Percentiles rank a stretch among this genome's conserved stretches.
phyloP scores from a whole-genome alignment of 257 asterid genomes.

The Striga asiatica region DNA sequence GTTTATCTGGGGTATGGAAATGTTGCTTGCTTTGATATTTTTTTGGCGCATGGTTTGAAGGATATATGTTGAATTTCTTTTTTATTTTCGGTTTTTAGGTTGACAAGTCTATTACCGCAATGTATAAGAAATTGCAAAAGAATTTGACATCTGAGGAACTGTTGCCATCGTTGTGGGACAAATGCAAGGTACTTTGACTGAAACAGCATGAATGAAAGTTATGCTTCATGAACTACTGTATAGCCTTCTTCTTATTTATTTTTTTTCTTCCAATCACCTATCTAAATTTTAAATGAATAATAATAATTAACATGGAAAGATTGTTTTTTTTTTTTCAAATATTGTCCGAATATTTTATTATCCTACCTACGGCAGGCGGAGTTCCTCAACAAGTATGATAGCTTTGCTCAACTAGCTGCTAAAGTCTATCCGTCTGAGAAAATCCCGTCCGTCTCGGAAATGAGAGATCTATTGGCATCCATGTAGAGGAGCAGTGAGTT shows the following conservation, averaged over 20 bases:
- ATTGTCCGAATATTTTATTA: too few relatives aligned
- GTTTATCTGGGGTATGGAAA: slow-evolving; percentile 78
- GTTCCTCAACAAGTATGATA: slow-evolving; percentile 80
- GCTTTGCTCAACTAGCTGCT: slow-evolving; percentile 69
- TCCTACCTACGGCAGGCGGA: slow-evolving; percentile 49
- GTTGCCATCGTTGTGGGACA: slow-evolving; percentile 96
- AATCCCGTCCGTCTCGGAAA: slow-evolving; percentile 63
- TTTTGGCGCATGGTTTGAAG: slow-evolving; percentile 4
- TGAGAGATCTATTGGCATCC: slow-evolving; percentile 68
- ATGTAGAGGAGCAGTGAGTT: slow-evolving; percentile 36
- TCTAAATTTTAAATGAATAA: too few relatives aligned
- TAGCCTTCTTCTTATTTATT: not conserved
- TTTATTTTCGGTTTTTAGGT: slow-evolving; percentile 36
- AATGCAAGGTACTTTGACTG: slow-evolving; percentile 69
- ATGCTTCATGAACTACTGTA: not conserved
- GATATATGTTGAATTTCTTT: slow-evolving; percentile 10
- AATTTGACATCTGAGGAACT: slow-evolving; percentile 80
- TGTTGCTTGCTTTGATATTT: slow-evolving; percentile 4
- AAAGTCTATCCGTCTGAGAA: slow-evolving; percentile 77
- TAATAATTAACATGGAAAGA: too few relatives aligned
- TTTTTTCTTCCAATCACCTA: too few relatives aligned
- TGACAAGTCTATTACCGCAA: slow-evolving; percentile 66
- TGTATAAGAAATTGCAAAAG: slow-evolving; percentile 90
- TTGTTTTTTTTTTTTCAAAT: too few relatives aligned
- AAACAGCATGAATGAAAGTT: not conserved